These are phyloP conservation scores for Mycena indigotica DNA, from an alignment of 768 basidiomycete genomes.

Conservation along the genomic window DNA sequence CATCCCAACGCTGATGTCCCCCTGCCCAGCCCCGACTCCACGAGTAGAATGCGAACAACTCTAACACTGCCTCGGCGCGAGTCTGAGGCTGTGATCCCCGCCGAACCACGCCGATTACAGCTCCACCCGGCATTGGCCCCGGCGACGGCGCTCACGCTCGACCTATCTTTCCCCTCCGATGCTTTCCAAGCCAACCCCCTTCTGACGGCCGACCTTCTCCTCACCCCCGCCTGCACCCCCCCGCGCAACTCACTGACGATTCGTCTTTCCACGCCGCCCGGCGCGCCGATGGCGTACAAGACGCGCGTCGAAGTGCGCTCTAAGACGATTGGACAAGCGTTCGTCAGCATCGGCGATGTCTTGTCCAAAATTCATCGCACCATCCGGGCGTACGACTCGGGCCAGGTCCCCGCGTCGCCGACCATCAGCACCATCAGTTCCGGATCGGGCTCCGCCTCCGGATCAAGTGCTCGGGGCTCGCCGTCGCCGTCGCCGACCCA, in stretches of 20 bases:
- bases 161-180: neutral
- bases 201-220: constrained; percentile 5
- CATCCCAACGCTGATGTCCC: neutral
- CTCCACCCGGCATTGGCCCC: constrained; percentile 1
- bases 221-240: constrained; percentile 10
- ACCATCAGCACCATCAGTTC: neutral
- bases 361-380: constrained; percentile 6
- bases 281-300: constrained; percentile 2
- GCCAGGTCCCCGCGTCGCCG: neutral
- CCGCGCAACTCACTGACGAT: constrained; percentile 4
- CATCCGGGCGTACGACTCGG: constrained; percentile 12
- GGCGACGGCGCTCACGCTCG: neutral
- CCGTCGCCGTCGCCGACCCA: neutral
- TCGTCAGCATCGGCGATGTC: constrained; percentile 17
- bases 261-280: neutral
- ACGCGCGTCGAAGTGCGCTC: neutral
- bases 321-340: neutral
- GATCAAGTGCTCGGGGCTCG: neutral
- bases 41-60: too few species aligned
- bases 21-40: neutral
- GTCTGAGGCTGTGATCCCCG: neutral
- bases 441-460: too few species aligned
- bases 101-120: neutral
- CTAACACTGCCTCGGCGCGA: too few species aligned
- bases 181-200: constrained; percentile 12